Conservation (phyloP, 805 yeast genomes). For the Ogataea sp. region DNA sequence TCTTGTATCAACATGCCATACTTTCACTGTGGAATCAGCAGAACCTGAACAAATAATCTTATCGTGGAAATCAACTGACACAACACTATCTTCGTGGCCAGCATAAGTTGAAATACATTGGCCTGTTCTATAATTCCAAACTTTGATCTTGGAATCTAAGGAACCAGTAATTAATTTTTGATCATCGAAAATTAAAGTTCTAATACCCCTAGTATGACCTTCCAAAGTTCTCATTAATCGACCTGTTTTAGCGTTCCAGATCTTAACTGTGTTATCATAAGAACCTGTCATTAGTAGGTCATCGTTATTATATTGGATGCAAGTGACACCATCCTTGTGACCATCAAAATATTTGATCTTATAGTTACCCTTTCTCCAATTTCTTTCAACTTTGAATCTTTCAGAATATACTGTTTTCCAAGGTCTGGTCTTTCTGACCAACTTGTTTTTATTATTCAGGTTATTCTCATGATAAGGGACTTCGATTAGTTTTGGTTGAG, state of each 20-base stretch:
- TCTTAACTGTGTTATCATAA: conserved; percentile 79
- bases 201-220: conserved; percentile 88
- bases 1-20: conserved; percentile 93
- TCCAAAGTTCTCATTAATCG: conserved; percentile 64
- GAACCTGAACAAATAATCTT: conserved; percentile 88
- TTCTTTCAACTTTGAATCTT: conserved; percentile 82
- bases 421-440: conserved; percentile 52
- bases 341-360: conserved; percentile 59
- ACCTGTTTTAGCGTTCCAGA: conserved; percentile 89
- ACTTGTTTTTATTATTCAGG: conserved; percentile 7
- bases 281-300: conserved; percentile 81
- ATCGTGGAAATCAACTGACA: conserved; percentile 71
- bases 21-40: conserved; percentile 85
- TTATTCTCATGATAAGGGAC: conserved; percentile 17
- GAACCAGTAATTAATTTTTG: conserved; percentile 90
- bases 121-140: conserved; percentile 95
- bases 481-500: conserved; percentile 12
- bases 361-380: conserved; percentile 86
- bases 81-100: conserved; percentile 84
- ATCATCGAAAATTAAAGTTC: conserved; percentile 77
- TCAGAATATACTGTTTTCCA: conserved; percentile 96
- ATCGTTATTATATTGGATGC: conserved; percentile 77
- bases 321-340: conserved; percentile 83
- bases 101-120: conserved; percentile 89
- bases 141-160: conserved; percentile 81